Evolutionary conservation across 2,329 filamentous ascomycete genomes (phyloP).

Genomic region (Alternaria sp.): DNA sequence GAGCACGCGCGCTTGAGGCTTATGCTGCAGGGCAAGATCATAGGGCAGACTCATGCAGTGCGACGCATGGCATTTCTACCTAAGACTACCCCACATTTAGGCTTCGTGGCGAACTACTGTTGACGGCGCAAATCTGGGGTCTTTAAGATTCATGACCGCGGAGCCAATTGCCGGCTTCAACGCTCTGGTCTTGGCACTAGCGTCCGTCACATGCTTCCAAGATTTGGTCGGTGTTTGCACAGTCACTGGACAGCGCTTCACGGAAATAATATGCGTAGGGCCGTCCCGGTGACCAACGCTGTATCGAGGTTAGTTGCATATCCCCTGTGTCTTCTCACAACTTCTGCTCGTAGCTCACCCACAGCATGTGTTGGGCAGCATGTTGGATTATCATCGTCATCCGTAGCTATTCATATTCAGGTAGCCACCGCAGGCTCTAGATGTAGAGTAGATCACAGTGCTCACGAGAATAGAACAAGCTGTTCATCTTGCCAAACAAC

Average conservation of each 20-base stretch:
- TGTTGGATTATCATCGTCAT: neutral
- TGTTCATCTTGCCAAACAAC: neutral
- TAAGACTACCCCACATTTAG: conserved; percentile 14
- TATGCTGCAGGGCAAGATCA: conserved; percentile 28
- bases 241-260: conserved; percentile 23
- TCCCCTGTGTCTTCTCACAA: conserved; percentile 10
- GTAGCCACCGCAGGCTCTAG: neutral
- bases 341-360: neutral
- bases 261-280: conserved; percentile 30
- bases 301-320: conserved; percentile 29
- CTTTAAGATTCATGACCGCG: neutral
- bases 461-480: neutral
- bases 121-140: conserved; percentile 5
- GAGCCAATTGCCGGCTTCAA: conserved; percentile 3
- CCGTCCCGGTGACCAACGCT: conserved; percentile 40
- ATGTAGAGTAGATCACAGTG: neutral
- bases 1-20: conserved; percentile 31
- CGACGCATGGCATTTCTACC: conserved; percentile 17
- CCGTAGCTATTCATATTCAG: neutral
- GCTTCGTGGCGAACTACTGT: conserved; percentile 3
- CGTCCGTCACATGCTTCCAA: conserved; percentile 34
- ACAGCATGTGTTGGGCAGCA: neutral
- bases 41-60: conserved; percentile 28
- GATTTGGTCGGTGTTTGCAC: conserved; percentile 16
- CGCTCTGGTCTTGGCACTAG: conserved; percentile 7